A percentile compares a stretch with the other conserved stretches of the same genome.
These are phyloP conservation scores for Exophiala viscosa DNA, from an alignment of 2,329 filamentous ascomycete species.

Conservation along the genomic window DNA sequence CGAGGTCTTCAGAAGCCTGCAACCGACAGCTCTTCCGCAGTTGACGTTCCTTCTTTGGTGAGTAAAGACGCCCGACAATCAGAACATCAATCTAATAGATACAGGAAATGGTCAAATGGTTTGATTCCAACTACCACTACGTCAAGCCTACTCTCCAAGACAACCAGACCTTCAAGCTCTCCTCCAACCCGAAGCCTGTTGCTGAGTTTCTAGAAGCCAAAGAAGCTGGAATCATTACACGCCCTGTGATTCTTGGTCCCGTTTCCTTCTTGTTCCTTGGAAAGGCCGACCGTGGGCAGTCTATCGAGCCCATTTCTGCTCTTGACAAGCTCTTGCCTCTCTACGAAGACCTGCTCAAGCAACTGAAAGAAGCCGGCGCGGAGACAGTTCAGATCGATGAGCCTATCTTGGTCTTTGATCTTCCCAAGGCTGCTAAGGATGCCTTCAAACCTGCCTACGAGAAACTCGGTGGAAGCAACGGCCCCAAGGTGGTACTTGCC, in stretches of 20 bases:
- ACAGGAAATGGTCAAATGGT: slow-evolving; percentile 99
- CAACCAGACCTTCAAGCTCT: slow-evolving; percentile 92
- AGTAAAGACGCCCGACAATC: slow-evolving; percentile 31
- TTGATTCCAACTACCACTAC: slow-evolving; percentile 99
- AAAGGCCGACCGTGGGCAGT: slow-evolving; percentile 95
- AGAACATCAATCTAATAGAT: slow-evolving; percentile 5
- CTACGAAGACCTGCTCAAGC: slow-evolving; percentile 85
- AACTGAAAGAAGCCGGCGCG: slow-evolving; percentile 94
- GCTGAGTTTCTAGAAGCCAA: slow-evolving; percentile 95
- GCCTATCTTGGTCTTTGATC: slow-evolving; percentile 92
- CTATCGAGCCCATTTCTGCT: slow-evolving; percentile 87
- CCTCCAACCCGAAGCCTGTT: slow-evolving; percentile 85
- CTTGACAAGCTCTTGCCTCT: slow-evolving; percentile 90
- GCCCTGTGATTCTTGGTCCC: slow-evolving; percentile 90
- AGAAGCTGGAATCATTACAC: slow-evolving; percentile 87
- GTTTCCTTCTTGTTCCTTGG: slow-evolving; percentile 97
- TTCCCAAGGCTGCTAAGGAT: slow-evolving; percentile 83
- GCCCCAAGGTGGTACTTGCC: slow-evolving; percentile 83
- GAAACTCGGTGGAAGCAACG: slow-evolving; percentile 73
- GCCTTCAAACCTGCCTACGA: slow-evolving; percentile 98
- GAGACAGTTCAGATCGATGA: slow-evolving; percentile 98
- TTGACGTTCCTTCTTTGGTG: slow-evolving; percentile 84
- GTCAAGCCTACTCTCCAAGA: slow-evolving; percentile 98
- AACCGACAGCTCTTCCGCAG: slow-evolving; percentile 43
- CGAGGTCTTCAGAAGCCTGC: slow-evolving; percentile 92